Percentiles rank a stretch among this genome's conserved stretches.
phyloP scores from a whole-genome alignment of 1,284 basidiomycete species.

The Pholiota adiposa region DNA sequence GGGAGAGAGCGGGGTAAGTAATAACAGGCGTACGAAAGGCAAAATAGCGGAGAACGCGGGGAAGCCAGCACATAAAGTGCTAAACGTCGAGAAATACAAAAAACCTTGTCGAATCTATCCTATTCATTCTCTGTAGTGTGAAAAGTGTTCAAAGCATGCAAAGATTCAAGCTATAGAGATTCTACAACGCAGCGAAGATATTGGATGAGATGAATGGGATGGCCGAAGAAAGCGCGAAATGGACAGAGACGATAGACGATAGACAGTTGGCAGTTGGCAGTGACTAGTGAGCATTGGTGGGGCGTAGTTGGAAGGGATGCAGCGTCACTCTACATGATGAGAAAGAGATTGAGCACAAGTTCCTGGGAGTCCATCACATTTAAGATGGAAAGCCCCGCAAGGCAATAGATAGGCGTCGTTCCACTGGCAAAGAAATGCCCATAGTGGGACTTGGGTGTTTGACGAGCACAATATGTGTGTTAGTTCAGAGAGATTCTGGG shows the following conservation, averaged over 20 bases:
- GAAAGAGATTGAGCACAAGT: conserved; percentile 20
- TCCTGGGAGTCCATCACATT: conserved; percentile 14
- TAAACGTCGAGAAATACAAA: background rate
- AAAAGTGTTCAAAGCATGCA: conserved; percentile 3
- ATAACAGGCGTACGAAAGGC: background rate
- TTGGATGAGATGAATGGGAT: background rate
- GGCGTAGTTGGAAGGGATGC: conserved; percentile 5
- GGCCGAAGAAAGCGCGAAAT: conserved; percentile 14
- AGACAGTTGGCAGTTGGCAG: conserved; percentile 1
- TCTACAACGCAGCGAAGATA: conserved; percentile 11
- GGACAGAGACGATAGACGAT: conserved; percentile 4
- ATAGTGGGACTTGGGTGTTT: conserved; percentile 11
- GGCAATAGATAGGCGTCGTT: conserved; percentile 25
- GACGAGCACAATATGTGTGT: conserved; percentile 17
- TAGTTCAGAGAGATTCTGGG: conserved; percentile 15
- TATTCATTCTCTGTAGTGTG: conserved; percentile 11
- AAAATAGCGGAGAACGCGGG: conserved; percentile 10
- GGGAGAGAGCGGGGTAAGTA: conserved; percentile 13
- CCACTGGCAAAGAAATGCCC: conserved; percentile 13
- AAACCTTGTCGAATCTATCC: conserved; percentile 18
- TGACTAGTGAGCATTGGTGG: background rate
- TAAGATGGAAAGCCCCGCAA: conserved; percentile 9
- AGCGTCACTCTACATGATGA: conserved; percentile 20
- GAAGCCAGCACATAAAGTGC: conserved; percentile 12
- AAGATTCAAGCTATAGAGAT: conserved; percentile 9